Percentiles rank a stretch among this genome's conserved stretches.
Evolutionary conservation across 2,329 filamentous ascomycete species (phyloP).

Genomic region (Phaeosphaeria sp.): DNA sequence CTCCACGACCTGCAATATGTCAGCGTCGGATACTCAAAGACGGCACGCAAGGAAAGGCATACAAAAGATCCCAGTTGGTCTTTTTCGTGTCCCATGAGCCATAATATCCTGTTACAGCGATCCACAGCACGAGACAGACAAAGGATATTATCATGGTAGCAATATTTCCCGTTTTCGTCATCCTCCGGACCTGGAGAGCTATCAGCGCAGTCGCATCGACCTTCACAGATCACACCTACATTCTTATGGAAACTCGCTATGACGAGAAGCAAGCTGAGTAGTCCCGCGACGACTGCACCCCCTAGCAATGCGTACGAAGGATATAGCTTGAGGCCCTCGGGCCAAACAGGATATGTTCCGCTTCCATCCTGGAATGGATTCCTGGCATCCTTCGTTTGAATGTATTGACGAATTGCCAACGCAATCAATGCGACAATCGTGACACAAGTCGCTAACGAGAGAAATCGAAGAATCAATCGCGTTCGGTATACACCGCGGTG

Average conservation of each 20-base stretch:
- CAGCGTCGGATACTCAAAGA: neutral
- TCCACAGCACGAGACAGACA: slow-evolving; percentile 21
- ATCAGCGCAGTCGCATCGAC: neutral
- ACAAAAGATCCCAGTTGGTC: slow-evolving; percentile 28
- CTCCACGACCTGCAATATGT: slow-evolving; percentile 19
- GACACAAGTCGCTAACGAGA: slow-evolving; percentile 14
- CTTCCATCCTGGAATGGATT: slow-evolving; percentile 21
- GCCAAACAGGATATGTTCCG: slow-evolving; percentile 25
- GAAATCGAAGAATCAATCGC: slow-evolving; percentile 16
- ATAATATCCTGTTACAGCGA: slow-evolving; percentile 23
- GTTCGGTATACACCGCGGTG: slow-evolving; percentile 17
- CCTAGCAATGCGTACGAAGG: slow-evolving; percentile 20
- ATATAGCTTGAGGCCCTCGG: slow-evolving; percentile 20
- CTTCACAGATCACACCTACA: slow-evolving; percentile 5
- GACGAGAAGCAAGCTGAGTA: slow-evolving; percentile 17
- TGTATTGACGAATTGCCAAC: slow-evolving; percentile 12
- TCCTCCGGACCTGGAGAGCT: slow-evolving; percentile 18
- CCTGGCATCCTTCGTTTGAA: slow-evolving; percentile 15
- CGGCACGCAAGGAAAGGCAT: neutral
- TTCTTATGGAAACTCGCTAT: slow-evolving; percentile 22
- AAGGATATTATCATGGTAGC: slow-evolving; percentile 20
- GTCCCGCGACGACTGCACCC: slow-evolving; percentile 15
- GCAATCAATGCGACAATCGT: slow-evolving; percentile 16
- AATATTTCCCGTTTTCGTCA: slow-evolving; percentile 26
- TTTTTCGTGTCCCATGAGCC: slow-evolving; percentile 26